A percentile compares a stretch with the other conserved stretches of the same genome.
Conservation (phyloP, 2,329 filamentous ascomycete species). For the Phyllosticta capitalensis region DNA sequence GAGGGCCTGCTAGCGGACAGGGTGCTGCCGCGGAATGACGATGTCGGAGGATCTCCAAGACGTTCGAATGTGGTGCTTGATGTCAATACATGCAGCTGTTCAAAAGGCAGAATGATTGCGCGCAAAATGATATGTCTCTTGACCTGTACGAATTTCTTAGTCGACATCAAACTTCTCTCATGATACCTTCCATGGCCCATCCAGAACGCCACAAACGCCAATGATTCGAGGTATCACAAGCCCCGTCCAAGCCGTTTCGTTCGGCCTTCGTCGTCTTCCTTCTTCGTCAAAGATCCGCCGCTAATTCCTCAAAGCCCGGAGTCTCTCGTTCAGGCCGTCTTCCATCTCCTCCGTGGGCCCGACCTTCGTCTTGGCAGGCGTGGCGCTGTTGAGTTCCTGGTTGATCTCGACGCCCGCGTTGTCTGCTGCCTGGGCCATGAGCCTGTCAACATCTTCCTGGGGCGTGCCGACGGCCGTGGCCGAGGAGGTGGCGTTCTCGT, state of each 20-base stretch:
- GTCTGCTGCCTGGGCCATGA: constrained; percentile 78
- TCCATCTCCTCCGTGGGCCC: constrained; percentile 71
- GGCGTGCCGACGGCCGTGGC: constrained; percentile 65
- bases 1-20: too few species aligned
- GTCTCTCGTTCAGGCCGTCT: constrained; percentile 56
- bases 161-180: not conserved
- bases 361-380: constrained; percentile 46
- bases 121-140: not conserved
- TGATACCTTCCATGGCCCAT: not conserved
- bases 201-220: not conserved
- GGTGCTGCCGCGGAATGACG: too few species aligned
- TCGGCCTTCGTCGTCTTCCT: not conserved
- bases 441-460: constrained; percentile 77
- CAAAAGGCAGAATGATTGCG: not conserved
- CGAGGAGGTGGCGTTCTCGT: constrained; percentile 74
- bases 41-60: too few species aligned
- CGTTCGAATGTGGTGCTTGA: too few species aligned
- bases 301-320: constrained; percentile 44
- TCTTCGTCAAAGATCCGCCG: not conserved
- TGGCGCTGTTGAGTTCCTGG: constrained; percentile 58
- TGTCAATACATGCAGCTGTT: not conserved
- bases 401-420: constrained; percentile 77
- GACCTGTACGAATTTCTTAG: not conserved
- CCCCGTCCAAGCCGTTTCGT: not conserved
- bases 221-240: not conserved